Conservation (phyloP, 805 yeast genomes). For the Candida silvicultrix region DNA sequence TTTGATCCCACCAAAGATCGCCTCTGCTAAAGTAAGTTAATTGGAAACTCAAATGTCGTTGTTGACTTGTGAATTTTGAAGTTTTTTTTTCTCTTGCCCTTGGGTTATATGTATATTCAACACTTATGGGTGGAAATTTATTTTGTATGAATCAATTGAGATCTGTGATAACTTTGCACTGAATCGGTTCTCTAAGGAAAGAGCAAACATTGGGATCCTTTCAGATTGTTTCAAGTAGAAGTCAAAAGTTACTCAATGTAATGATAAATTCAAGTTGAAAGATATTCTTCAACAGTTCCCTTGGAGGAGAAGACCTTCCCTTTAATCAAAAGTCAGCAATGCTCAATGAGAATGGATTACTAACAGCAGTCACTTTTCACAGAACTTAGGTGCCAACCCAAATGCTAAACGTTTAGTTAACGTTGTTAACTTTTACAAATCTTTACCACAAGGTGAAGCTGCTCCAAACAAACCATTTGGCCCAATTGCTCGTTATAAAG, state of each 20-base stretch:
- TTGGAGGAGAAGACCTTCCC: neutral
- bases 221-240: neutral
- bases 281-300: neutral
- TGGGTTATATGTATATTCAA: neutral
- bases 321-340: neutral
- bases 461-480: conserved; percentile 66
- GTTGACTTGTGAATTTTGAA: neutral
- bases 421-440: conserved; percentile 93
- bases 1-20: conserved; percentile 97
- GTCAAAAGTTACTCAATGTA: neutral
- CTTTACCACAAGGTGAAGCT: conserved; percentile 91
- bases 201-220: neutral
- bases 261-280: neutral
- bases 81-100: neutral
- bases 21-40: conserved; percentile 78
- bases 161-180: no score
- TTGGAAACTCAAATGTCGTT: neutral
- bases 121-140: neutral
- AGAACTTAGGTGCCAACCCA: conserved; percentile 93
- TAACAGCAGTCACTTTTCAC: conserved; percentile 16
- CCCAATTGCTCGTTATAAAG: conserved; percentile 72
- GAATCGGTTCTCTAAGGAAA: no score
- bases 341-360: conserved; percentile 5
- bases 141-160: neutral
- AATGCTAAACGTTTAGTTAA: conserved; percentile 95